These are phyloP conservation scores for Peronosclerospora sorghi DNA, from an alignment of 352 stramenopile species.

Conservation along the genomic window DNA sequence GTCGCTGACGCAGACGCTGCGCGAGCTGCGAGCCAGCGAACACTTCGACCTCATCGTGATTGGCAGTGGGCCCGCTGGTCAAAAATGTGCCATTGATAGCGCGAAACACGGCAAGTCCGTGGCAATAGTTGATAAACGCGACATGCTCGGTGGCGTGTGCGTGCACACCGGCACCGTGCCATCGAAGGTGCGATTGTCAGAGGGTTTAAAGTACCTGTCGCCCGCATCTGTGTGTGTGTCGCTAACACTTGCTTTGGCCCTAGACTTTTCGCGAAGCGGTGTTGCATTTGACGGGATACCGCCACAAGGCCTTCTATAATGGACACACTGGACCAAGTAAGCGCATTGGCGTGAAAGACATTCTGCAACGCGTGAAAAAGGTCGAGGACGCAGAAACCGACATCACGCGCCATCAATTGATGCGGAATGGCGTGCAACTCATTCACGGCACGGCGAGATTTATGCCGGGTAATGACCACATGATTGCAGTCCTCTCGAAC, in stretches of 20 bases:
- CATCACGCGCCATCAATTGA: slow-evolving; percentile 73
- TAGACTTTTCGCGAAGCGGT: slow-evolving; percentile 86
- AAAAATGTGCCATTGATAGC: slow-evolving; percentile 86
- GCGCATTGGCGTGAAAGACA: slow-evolving; percentile 69
- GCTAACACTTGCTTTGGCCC: not conserved
- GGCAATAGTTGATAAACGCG: slow-evolving; percentile 82
- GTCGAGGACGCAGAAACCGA: slow-evolving; percentile 76
- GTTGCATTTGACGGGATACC: slow-evolving; percentile 81
- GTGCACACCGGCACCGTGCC: slow-evolving; percentile 85
- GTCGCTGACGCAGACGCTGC: slow-evolving; percentile 53
- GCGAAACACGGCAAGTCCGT: slow-evolving; percentile 78
- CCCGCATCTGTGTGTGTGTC: not conserved
- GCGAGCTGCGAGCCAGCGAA: slow-evolving; percentile 72
- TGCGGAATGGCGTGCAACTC: slow-evolving; percentile 70
- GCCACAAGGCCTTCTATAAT: slow-evolving; percentile 85
- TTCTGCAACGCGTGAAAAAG: slow-evolving; percentile 78
- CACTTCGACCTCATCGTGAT: slow-evolving; percentile 87
- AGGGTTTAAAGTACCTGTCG: not conserved
- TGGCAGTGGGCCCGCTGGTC: slow-evolving; percentile 75
- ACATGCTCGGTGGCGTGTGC: slow-evolving; percentile 83
- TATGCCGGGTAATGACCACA: slow-evolving; percentile 55
- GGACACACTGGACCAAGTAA: slow-evolving; percentile 49
- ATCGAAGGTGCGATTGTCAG: slow-evolving; percentile 38
- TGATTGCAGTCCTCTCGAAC: slow-evolving; percentile 78
- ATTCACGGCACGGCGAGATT: slow-evolving; percentile 77